phyloP scores from a whole-genome alignment of 805 yeast genomes.

The Myxozyma kluyveri region DNA sequence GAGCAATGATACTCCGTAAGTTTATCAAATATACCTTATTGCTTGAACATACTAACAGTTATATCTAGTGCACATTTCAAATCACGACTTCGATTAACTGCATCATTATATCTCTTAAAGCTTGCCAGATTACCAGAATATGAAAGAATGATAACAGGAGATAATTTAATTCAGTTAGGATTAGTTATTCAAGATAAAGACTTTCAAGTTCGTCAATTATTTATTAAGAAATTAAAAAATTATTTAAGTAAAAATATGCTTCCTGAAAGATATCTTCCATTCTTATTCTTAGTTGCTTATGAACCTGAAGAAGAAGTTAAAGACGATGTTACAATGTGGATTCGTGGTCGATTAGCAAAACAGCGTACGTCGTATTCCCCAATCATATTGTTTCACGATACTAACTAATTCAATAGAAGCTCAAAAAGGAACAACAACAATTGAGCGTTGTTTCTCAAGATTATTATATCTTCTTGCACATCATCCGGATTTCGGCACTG shows the following conservation, averaged over 20 bases:
- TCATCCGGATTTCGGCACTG: conserved; percentile 55
- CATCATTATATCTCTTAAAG: conserved; percentile 64
- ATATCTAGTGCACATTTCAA: conserved; percentile 44
- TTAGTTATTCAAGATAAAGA: conserved; percentile 67
- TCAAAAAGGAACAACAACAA: conserved; percentile 38
- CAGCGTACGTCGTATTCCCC: conserved; percentile 24
- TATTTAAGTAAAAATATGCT: conserved; percentile 51
- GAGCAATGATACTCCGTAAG: conserved; percentile 50
- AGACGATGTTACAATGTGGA: conserved; percentile 63
- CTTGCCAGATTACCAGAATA: conserved; percentile 56
- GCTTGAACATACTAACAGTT: not conserved
- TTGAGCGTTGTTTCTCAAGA: conserved; percentile 67
- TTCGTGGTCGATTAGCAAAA: conserved; percentile 51
- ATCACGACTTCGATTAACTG: conserved; percentile 60
- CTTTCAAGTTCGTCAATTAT: conserved; percentile 52
- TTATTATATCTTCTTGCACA: conserved; percentile 70
- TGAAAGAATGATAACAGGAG: conserved; percentile 52
- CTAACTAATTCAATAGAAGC: too few species aligned
- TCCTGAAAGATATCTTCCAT: conserved; percentile 63
- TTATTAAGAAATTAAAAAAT: conserved; percentile 51
- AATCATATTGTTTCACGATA: too few species aligned
- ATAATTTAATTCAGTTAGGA: conserved; percentile 52
- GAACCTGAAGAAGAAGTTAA: conserved; percentile 62
- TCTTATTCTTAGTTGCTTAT: conserved; percentile 70
- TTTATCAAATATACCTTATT: not conserved